A percentile compares a stretch with the other conserved stretches of the same genome.
Conservation (phyloP, 2,329 filamentous ascomycete species). For the Penicillium sp. region DNA sequence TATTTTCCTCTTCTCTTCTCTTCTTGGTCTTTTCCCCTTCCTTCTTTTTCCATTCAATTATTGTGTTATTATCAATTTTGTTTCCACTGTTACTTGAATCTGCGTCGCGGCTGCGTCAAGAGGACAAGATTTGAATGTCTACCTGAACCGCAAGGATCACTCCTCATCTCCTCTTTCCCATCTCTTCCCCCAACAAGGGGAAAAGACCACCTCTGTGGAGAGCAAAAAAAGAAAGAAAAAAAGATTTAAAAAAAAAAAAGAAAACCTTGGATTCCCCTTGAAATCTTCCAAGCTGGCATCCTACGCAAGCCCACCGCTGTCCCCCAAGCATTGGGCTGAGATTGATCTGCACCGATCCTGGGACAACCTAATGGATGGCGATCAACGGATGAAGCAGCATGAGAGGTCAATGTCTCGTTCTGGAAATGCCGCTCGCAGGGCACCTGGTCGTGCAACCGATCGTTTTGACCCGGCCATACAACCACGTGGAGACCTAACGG, state of each 20-base stretch:
- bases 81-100: slow-evolving; percentile 6
- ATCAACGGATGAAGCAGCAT: slow-evolving; percentile 70
- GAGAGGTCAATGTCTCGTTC: slow-evolving; percentile 60
- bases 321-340: slow-evolving; percentile 62
- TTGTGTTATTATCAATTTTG: slow-evolving; percentile 1
- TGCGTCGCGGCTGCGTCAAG: slow-evolving; percentile 7
- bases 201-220: not conserved
- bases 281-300: slow-evolving; percentile 60
- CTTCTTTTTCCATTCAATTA: not conserved
- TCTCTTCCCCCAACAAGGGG: not conserved
- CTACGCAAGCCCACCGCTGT: slow-evolving; percentile 61
- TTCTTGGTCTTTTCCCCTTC: not conserved
- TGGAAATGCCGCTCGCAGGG: slow-evolving; percentile 50
- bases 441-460: slow-evolving; percentile 50
- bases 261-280: not conserved
- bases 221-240: not conserved
- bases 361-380: slow-evolving; percentile 71
- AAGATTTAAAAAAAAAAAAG: not conserved
- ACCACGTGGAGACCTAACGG: slow-evolving; percentile 38
- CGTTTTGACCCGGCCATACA: slow-evolving; percentile 36
- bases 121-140: slow-evolving; percentile 12
- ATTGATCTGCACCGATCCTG: slow-evolving; percentile 58
- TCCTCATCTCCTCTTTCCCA: not conserved
- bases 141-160: slow-evolving; percentile 10
- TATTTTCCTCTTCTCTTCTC: not conserved